Base-by-base conservation (phyloP, 371 early-diverging fungal species). In the Nematocida sp. region DNA sequence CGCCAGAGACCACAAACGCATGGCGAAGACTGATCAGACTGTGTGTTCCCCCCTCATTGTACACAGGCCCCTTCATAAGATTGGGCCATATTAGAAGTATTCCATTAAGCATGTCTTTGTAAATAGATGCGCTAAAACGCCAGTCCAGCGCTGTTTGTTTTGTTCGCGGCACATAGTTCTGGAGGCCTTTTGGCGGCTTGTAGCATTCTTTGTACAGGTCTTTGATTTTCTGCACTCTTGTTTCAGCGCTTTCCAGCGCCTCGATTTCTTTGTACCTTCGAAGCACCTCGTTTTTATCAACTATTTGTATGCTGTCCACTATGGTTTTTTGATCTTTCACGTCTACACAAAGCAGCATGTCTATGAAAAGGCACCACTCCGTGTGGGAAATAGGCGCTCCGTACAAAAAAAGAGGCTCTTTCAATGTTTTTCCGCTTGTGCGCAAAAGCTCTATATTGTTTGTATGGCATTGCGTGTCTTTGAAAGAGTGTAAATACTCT, bases 1-100 rank as follows among this genome's bases (percentile, higher is more conserved):
- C 92, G 2, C 93, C 93, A 8, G 93, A 92, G 8, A 91, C 87
- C 1, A 91, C 86, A 81, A 91, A 15, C 7, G 64, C 1, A 11
- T 45, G 32, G 7, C 36, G 41, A 11, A 50, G 58, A 8, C 1
- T 5, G 5, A 70, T 70, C 34, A 31, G n/a, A 19, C 66, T 66
- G 5, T 55, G 7, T 4, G 25, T 37, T 21, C n/a, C 29, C n/a
- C 2, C 23, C 3, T 4, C 52, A 5, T 34, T 48, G 19, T 40
- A 17, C 19, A 8, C 21, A 19, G 27, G 13, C 7, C 38, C 32
- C 19, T 66, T 55, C 27, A 25, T 46, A 27, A 55, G 31, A 4
- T 3, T 2, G 7, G 32, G n/a, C 52, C 52, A 51, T 37, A 52
- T 50, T 17, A 13, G 8, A 8, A 8, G 8, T 40, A 64, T 32